Base-by-base conservation (phyloP, 495 filamentous ascomycete species). In the Penicillium roqueforti region DNA sequence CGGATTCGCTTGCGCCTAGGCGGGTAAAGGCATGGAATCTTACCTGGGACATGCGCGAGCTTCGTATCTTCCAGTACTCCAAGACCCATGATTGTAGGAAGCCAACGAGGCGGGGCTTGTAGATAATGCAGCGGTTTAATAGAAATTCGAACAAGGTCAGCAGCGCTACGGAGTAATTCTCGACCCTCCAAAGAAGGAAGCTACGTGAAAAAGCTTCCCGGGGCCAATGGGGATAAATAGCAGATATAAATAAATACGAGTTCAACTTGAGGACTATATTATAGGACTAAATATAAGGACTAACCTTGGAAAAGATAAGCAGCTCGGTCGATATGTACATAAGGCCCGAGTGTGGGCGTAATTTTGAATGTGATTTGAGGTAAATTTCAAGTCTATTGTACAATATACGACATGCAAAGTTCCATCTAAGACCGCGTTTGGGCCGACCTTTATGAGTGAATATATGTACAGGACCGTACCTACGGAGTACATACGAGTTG, bases 11-110 rank as follows among this genome's bases (percentile, higher is more conserved):
- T 14, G 4, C 11, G 25, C 13, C n/a, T 16, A 1, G 8, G 22
- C n/a, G 28, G 31, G 9, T 44, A 28, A 2, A 16, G 6, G 9
- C n/a, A n/a, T n/a, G 32, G 5, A 16, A 31, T 16, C 66, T 58
- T 74, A 95, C 90, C 90, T 48, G 90, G 89, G 49, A 92, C 88
- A 65, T 87, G 80, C 55, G 78, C 74, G 34, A 80, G 71, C 54
- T 77, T 76, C 43, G 55, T 73, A 61, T 87, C 80, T 57, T 92
- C 84, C 48, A 95, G 73, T 47, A 96, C 81, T 34, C 89, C 87
- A 56, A 96, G 76, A n/a, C 88, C 88, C 91, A 96, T 96, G 28
- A 57, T 66, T 39, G 55, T 31, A 25, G 31, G n/a, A 19, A 49
- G 18, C n/a, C 26, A 47, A 14, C 19, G 18, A 18, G 10, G 20